Percentiles rank a stretch among this genome's conserved stretches.
Evolutionary conservation across 768 basidiomycete genomes (phyloP).

Genomic region (Russula lepida): DNA sequence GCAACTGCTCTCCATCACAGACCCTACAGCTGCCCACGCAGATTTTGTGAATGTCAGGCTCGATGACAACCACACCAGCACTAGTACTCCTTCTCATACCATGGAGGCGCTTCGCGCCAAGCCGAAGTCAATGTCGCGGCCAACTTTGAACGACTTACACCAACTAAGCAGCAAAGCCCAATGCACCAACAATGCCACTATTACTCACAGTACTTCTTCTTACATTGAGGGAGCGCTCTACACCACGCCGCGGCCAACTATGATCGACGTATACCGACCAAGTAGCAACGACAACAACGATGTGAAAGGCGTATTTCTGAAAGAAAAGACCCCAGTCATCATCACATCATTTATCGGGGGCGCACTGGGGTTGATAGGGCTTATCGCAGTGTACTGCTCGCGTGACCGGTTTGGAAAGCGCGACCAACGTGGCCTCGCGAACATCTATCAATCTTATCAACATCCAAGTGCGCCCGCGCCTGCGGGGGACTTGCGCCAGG

Average conservation of each 20-base stretch:
- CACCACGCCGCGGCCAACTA: background rate
- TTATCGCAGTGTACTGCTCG: background rate
- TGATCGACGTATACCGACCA: background rate
- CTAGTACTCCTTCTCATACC: background rate
- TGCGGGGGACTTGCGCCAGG: background rate
- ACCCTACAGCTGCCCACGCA: background rate
- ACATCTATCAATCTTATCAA: slow-evolving; percentile 2
- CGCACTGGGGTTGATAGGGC: background rate
- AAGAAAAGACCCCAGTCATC: background rate
- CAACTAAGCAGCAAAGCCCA: background rate
- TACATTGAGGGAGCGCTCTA: background rate
- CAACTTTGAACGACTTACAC: background rate
- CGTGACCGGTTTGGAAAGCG: background rate
- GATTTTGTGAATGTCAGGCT: background rate
- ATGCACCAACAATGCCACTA: background rate
- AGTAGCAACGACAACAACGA: background rate
- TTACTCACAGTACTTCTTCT: background rate
- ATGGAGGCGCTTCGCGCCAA: background rate
- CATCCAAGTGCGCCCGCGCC: background rate
- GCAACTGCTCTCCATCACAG: background rate
- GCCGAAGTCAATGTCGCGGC: background rate
- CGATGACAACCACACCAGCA: background rate
- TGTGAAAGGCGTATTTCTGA: background rate
- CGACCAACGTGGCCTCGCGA: background rate
- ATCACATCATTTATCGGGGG: background rate